phyloP scores from a whole-genome alignment of 2,329 filamentous ascomycete species.

The Chalara sp. region DNA sequence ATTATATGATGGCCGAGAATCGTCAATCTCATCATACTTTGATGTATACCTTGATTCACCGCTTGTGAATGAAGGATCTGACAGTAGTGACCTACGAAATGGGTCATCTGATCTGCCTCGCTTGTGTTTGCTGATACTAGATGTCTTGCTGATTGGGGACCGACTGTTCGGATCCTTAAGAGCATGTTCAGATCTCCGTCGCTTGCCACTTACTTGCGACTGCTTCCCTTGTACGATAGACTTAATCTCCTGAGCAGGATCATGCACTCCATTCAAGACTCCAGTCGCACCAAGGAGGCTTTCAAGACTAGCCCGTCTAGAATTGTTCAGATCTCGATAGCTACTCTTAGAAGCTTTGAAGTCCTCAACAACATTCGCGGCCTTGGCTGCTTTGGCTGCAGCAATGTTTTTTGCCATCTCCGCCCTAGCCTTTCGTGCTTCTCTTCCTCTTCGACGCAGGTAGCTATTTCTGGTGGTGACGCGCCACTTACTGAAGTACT shows the following conservation, averaged over 20 bases:
- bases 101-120: conserved; percentile 19
- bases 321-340: conserved; percentile 3
- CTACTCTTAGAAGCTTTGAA: conserved; percentile 18
- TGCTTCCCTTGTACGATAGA: conserved; percentile 11
- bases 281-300: conserved; percentile 18
- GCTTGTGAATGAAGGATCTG: conserved; percentile 24
- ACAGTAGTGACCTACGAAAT: conserved; percentile 22
- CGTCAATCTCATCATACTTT: conserved; percentile 16
- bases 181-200: conserved; percentile 13
- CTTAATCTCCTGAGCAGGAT: conserved; percentile 12
- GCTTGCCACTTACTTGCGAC: conserved; percentile 8
- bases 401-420: conserved; percentile 22
- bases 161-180: conserved; percentile 3
- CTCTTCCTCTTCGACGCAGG: conserved; percentile 22
- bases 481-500: conserved; percentile 24
- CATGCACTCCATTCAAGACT: conserved; percentile 20
- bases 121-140: conserved; percentile 15
- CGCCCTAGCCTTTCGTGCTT: conserved; percentile 20
- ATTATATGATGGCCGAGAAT: conserved; percentile 19
- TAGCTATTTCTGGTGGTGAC: conserved; percentile 15
- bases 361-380: conserved; percentile 24
- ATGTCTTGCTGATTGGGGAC: conserved; percentile 1
- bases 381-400: conserved; percentile 17
- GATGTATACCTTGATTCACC: conserved; percentile 23
- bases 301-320: conserved; percentile 17